These are phyloP conservation scores for Penicillium flavigenum DNA, from an alignment of 495 filamentous ascomycete species.

Conservation along the genomic window DNA sequence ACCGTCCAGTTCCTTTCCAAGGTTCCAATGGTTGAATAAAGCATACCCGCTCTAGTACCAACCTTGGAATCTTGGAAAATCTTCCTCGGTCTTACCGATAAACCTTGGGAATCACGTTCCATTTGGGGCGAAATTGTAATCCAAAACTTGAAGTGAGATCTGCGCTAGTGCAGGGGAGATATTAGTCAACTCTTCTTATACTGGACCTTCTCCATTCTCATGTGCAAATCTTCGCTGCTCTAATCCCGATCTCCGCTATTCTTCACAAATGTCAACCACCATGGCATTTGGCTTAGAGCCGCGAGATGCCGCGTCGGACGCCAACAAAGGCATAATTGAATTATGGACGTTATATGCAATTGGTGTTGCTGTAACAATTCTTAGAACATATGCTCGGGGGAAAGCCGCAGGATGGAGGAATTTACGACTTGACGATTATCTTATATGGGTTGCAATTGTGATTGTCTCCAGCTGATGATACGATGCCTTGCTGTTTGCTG, in stretches of 20 bases:
- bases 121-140: background rate
- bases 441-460: constrained; percentile 52
- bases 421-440: constrained; percentile 51
- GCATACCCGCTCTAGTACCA: too few species aligned
- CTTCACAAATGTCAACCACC: background rate
- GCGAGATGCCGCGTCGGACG: constrained; percentile 32
- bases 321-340: constrained; percentile 39
- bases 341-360: constrained; percentile 48
- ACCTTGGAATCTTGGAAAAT: too few species aligned
- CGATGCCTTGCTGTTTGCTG: background rate
- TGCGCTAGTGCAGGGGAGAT: background rate
- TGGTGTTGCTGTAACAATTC: constrained; percentile 41
- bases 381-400: constrained; percentile 46
- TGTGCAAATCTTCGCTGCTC: background rate
- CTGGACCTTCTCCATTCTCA: background rate
- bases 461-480: constrained; percentile 17
- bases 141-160: background rate
- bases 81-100: too few species aligned
- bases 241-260: background rate
- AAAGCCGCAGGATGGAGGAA: constrained; percentile 41
- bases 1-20: background rate
- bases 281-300: constrained; percentile 15
- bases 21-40: too few species aligned
- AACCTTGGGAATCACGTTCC: too few species aligned
- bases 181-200: background rate